These are phyloP conservation scores for Iris macrosiphon DNA, from an alignment of 106 monocot species.

Conservation along the genomic window DNA sequence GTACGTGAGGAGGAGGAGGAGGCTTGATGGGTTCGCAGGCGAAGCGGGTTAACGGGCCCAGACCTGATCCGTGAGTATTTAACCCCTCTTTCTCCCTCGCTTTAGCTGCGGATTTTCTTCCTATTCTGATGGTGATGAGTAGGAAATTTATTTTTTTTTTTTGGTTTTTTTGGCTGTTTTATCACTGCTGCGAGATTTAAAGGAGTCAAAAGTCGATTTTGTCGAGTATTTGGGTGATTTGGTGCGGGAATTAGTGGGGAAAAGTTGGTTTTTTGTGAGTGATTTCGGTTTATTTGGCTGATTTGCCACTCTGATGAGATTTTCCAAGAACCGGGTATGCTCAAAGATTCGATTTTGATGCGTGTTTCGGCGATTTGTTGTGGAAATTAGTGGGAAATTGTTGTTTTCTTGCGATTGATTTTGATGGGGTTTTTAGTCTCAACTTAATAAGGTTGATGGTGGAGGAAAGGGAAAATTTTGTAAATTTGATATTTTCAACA, in stretches of 20 bases:
- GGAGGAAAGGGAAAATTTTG: too few species aligned
- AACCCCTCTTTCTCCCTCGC: not conserved
- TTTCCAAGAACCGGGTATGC: not conserved
- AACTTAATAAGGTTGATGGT: not conserved
- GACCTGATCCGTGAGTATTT: conserved; percentile 41
- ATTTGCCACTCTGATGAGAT: not conserved
- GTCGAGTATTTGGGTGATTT: not conserved
- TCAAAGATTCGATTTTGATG: not conserved
- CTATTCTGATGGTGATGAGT: not conserved
- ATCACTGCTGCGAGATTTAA: not conserved
- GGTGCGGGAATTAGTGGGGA: too few species aligned
- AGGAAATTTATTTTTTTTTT: not conserved
- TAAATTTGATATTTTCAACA: not conserved
- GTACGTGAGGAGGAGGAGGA: not conserved
- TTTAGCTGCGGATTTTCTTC: not conserved
- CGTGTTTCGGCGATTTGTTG: not conserved
- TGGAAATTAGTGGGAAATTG: too few species aligned
- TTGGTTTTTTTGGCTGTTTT: not conserved
- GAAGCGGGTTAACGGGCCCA: conserved; percentile 20
- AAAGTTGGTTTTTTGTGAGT: not conserved
- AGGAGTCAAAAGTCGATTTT: too few species aligned
- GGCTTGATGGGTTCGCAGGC: conserved; percentile 18
- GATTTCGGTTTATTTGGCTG: not conserved
- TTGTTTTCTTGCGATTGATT: conserved; percentile 3
- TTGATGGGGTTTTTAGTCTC: not conserved